Evolutionary conservation across 164 flowering plant species (phyloP).

Genomic region (Vitis riparia): DNA sequence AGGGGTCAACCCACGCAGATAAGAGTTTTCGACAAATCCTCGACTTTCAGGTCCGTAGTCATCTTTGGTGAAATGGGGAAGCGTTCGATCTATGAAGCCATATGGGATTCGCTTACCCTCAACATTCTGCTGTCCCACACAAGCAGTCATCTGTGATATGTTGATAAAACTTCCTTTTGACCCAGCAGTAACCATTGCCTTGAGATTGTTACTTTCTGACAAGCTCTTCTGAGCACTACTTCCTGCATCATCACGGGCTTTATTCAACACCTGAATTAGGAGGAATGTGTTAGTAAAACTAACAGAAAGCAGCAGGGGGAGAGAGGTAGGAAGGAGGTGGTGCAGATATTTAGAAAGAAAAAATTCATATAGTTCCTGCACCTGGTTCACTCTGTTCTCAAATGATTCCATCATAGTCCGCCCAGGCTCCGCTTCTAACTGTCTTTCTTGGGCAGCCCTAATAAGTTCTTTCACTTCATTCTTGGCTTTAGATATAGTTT

Average conservation of each 20-base stretch:
- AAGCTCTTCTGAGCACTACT: slow-evolving; percentile 98
- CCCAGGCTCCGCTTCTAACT: slow-evolving; percentile 94
- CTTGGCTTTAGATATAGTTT: slow-evolving; percentile 86
- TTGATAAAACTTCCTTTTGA: slow-evolving; percentile 99
- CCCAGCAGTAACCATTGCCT: slow-evolving; percentile 99
- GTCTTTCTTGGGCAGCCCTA: slow-evolving; percentile 60
- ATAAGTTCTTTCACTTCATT: slow-evolving; percentile 87
- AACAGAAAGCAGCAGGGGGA: too few relatives aligned
- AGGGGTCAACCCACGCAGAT: slow-evolving; percentile 91
- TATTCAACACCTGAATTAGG: slow-evolving; percentile 72
- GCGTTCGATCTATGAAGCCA: slow-evolving; percentile 84
- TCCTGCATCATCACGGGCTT: slow-evolving; percentile 99
- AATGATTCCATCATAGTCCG: slow-evolving; percentile 98
- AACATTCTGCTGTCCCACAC: slow-evolving; percentile 99
- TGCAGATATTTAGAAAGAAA: too few relatives aligned
- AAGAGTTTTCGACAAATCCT: slow-evolving; percentile 99
- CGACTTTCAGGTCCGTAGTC: slow-evolving; percentile 99
- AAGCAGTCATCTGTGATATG: slow-evolving; percentile 99
- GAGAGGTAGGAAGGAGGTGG: too few relatives aligned
- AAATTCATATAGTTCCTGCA: slow-evolving; percentile 10
- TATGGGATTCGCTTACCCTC: slow-evolving; percentile 98
- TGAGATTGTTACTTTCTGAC: slow-evolving; percentile 94
- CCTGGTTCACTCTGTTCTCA: slow-evolving; percentile 98
- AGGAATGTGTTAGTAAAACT: background rate
- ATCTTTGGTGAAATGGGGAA: slow-evolving; percentile 97